These are phyloP conservation scores for Beauveria australis DNA, from an alignment of 2,329 filamentous ascomycete genomes.

Conservation along the genomic window DNA sequence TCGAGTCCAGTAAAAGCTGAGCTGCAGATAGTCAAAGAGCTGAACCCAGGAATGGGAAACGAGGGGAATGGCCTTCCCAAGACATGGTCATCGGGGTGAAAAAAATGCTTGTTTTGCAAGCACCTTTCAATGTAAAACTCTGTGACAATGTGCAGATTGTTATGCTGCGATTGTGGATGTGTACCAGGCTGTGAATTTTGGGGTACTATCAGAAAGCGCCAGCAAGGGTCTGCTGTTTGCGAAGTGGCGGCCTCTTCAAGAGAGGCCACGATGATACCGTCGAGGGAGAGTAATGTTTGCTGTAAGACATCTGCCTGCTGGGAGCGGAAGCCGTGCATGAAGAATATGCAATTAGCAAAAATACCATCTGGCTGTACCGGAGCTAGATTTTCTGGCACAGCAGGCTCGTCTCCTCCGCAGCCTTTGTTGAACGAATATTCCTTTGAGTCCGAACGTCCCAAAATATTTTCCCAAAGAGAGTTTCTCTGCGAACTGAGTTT, in stretches of 20 bases:
- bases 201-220: constrained; percentile 47
- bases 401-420: constrained; percentile 10
- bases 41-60: constrained; percentile 63
- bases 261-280: constrained; percentile 35
- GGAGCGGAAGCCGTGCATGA: constrained; percentile 49
- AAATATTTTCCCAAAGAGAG: constrained; percentile 84
- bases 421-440: constrained; percentile 26
- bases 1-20: constrained; percentile 80
- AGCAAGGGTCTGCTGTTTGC: constrained; percentile 21
- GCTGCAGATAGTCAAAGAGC: constrained; percentile 64
- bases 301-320: constrained; percentile 41
- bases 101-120: constrained; percentile 64
- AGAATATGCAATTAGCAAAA: constrained; percentile 50
- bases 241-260: constrained; percentile 31
- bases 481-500: constrained; percentile 74
- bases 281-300: constrained; percentile 39
- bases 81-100: constrained; percentile 60
- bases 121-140: constrained; percentile 94
- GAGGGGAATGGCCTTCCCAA: constrained; percentile 68
- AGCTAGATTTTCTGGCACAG: constrained; percentile 8
- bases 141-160: constrained; percentile 52
- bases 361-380: constrained; percentile 30
- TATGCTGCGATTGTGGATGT: constrained; percentile 31
- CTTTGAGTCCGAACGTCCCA: constrained; percentile 39
- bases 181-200: constrained; percentile 39